These are phyloP conservation scores for Massarina eburnea DNA, from an alignment of 2,329 filamentous ascomycete genomes.

Conservation along the genomic window DNA sequence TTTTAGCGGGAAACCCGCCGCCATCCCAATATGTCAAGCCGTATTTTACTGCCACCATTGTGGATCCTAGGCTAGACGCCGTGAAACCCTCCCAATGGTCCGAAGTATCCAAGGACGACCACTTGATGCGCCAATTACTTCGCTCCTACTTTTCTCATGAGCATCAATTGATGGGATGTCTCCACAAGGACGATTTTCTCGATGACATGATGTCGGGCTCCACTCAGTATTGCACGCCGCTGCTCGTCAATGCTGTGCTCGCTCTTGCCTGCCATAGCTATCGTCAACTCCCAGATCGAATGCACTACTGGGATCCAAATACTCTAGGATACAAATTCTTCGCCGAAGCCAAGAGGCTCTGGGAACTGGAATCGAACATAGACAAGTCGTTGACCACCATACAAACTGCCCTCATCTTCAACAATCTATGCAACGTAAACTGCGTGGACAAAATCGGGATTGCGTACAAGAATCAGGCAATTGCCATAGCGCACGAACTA, in stretches of 20 bases:
- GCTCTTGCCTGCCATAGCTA: slow-evolving; percentile 17
- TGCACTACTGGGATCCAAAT: slow-evolving; percentile 15
- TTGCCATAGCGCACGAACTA: slow-evolving; percentile 16
- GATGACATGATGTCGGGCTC: slow-evolving; percentile 17
- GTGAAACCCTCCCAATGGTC: slow-evolving; percentile 20
- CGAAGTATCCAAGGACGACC: slow-evolving; percentile 16
- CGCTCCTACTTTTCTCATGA: slow-evolving; percentile 14
- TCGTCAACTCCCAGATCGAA: slow-evolving; percentile 6
- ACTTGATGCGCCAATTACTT: slow-evolving; percentile 16
- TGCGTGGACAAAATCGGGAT: slow-evolving; percentile 10
- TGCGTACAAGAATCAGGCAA: slow-evolving; percentile 11
- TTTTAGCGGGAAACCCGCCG: neutral
- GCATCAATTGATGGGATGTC: slow-evolving; percentile 12
- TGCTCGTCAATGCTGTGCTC: slow-evolving; percentile 23
- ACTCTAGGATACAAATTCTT: slow-evolving; percentile 19
- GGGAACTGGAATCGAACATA: slow-evolving; percentile 15
- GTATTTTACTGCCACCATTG: slow-evolving; percentile 17
- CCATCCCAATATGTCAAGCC: slow-evolving; percentile 17
- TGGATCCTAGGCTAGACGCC: slow-evolving; percentile 16
- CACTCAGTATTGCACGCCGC: slow-evolving; percentile 16
- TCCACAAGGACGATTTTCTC: slow-evolving; percentile 21
- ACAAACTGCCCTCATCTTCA: slow-evolving; percentile 17
- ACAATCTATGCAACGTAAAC: slow-evolving; percentile 8
- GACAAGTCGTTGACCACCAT: slow-evolving; percentile 14
- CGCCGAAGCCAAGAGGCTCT: slow-evolving; percentile 22